Evolutionary conservation across 1,284 basidiomycete genomes (phyloP), one percentile per base, ranked within the genome.

Genomic region (Cryptococcus sp.): DNA sequence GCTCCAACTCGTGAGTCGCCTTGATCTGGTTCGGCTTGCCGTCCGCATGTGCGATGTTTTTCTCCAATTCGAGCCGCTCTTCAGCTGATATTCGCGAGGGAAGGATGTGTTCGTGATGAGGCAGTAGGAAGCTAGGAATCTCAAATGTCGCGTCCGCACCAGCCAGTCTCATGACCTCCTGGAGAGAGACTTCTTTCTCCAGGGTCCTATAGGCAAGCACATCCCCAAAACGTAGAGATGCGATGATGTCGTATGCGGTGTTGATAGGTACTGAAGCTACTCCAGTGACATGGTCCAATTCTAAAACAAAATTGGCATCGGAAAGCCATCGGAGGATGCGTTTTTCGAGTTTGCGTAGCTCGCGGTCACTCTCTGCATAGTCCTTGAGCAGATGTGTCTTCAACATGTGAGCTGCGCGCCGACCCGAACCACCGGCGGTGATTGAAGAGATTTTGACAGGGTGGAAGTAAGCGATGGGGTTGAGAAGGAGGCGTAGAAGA

Each of bases 391-490:
- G 45, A 24, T 55, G 45, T 5, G 40, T 47, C 7, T 50, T 22
- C 41, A 60, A 50, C 11, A 60, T 31, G 24, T 55, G 50, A 2
- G 55, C 49, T 7, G 56, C 49, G 48, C 50, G 55, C 16, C 47
- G 39, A 11, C 58, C 58, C 1, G 55, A 57, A 1, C 58, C 58
- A 0, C 18, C 58, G 3, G 55, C 55, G 9, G 58, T 60, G 49
- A 60, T 60, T 4, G 53, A 57, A 2, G 52, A 37, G 28, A 60
- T 55, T 18, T 21, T 22, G 45, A 60, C 55, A 2, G 58, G 55
- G 28, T 60, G 58, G n/a, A 60, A 46, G 47, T 60, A 60, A 24
- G 42, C 46, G 55, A 60, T 55, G 21, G 58, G 58, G 32, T 57
- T 60, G 19, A 60, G 55, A 13, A 60, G 19, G 1, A 60, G 50